phyloP scores from a whole-genome alignment of 2,329 filamentous ascomycete genomes.

The Clonostachys solani region DNA sequence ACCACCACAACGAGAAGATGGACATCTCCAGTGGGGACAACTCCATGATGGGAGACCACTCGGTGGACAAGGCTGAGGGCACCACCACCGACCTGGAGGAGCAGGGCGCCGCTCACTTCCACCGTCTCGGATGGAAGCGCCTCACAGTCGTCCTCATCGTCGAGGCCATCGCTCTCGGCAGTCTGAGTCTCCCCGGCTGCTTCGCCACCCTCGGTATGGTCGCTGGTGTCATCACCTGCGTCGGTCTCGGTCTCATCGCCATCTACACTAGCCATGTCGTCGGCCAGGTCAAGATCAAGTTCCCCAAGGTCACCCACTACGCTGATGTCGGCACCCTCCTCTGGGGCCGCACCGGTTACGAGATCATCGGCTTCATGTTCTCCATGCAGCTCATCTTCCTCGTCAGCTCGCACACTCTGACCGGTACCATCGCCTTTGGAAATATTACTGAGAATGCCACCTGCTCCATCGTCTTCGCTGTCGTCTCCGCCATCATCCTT shows the following conservation, averaged over 20 bases:
- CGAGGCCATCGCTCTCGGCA: constrained; percentile 53
- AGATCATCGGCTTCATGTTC: constrained; percentile 58
- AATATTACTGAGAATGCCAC: constrained; percentile 53
- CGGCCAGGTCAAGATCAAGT: constrained; percentile 42
- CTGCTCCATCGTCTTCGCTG: constrained; percentile 40
- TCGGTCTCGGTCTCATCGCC: constrained; percentile 38
- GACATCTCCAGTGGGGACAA: background rate
- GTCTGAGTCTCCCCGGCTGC: constrained; percentile 43
- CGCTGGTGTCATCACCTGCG: constrained; percentile 35
- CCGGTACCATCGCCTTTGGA: constrained; percentile 66
- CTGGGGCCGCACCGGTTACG: constrained; percentile 54
- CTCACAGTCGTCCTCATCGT: constrained; percentile 51
- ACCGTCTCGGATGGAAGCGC: constrained; percentile 53
- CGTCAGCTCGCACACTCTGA: constrained; percentile 66
- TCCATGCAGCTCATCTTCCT: constrained; percentile 64
- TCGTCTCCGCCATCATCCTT: constrained; percentile 40
- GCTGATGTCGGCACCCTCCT: constrained; percentile 64
- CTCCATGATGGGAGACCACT: background rate
- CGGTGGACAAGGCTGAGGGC: constrained; percentile 34
- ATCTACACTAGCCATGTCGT: constrained; percentile 44
- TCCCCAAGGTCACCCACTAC: constrained; percentile 59
- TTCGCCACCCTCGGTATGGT: constrained; percentile 52
- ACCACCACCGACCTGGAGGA: too few species aligned
- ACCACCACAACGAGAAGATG: background rate
- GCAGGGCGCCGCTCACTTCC: constrained; percentile 41